These are phyloP conservation scores for Wakefieldia striispora DNA, from an alignment of 768 basidiomycete genomes.

Conservation along the genomic window DNA sequence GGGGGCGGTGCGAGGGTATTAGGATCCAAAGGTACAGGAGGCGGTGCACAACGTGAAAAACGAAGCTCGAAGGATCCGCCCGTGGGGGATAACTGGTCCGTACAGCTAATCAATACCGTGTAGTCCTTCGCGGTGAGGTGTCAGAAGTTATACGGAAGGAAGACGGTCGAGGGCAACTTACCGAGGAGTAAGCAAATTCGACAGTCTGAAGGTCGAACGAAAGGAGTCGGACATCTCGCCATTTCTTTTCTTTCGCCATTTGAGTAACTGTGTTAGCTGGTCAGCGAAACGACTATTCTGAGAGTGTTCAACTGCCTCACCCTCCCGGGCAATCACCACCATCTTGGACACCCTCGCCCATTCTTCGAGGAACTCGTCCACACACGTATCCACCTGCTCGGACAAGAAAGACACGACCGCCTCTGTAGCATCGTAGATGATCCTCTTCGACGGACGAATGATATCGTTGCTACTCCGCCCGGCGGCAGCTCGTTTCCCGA, in stretches of 20 bases:
- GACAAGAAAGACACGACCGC: conserved; percentile 89
- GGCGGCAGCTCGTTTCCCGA: conserved; percentile 63
- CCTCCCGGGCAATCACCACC: conserved; percentile 89
- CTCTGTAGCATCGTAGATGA: conserved; percentile 86
- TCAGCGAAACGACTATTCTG: neutral
- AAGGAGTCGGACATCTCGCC: conserved; percentile 75
- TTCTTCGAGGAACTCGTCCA: conserved; percentile 87
- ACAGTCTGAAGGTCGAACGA: conserved; percentile 92
- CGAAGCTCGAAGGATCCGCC: conserved; percentile 73
- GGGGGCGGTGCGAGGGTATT: conserved; percentile 25
- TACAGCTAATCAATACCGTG: conserved; percentile 74
- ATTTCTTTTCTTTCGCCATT: conserved; percentile 71
- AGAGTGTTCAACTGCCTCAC: conserved; percentile 37
- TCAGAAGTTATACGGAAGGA: neutral
- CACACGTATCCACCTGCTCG: conserved; percentile 82
- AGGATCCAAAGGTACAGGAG: conserved; percentile 5
- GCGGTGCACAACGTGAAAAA: conserved; percentile 52
- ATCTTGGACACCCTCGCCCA: conserved; percentile 93
- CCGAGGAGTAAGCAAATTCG: conserved; percentile 78
- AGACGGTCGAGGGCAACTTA: conserved; percentile 25
- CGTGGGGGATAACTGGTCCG: conserved; percentile 65
- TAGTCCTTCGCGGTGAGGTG: conserved; percentile 50
- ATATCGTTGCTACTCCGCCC: conserved; percentile 49
- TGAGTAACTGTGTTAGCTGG: conserved; percentile 58
- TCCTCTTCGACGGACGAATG: conserved; percentile 81